Conservation (phyloP, 2,329 filamentous ascomycete species). For the Cyclaneusma minus region DNA sequence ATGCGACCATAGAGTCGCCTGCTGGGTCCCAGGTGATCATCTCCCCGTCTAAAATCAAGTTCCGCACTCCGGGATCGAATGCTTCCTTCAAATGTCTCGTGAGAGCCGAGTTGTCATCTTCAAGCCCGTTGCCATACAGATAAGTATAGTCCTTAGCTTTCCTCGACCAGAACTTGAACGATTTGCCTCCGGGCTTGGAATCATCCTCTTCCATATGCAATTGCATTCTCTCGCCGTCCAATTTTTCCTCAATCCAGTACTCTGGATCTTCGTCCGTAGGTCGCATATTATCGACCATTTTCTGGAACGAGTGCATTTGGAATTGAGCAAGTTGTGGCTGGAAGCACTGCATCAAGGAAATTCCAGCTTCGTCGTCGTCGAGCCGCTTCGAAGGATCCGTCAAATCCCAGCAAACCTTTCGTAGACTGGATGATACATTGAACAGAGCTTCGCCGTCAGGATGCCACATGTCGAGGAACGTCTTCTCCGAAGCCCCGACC, state of each 20-base stretch:
- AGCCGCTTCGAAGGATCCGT: conserved; percentile 58
- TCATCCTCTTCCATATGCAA: conserved; percentile 75
- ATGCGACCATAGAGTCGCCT: conserved; percentile 69
- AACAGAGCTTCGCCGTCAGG: conserved; percentile 65
- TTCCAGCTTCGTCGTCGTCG: conserved; percentile 57
- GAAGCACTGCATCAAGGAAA: conserved; percentile 85
- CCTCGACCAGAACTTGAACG: conserved; percentile 83
- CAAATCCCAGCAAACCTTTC: conserved; percentile 89
- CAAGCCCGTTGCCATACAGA: conserved; percentile 66
- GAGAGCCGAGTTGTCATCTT: conserved; percentile 60
- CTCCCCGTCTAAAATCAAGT: conserved; percentile 86
- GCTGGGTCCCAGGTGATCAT: conserved; percentile 98
- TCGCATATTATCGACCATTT: conserved; percentile 55
- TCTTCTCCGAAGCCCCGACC: conserved; percentile 67
- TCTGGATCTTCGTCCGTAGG: conserved; percentile 53
- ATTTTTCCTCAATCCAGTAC: conserved; percentile 97
- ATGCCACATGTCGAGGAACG: conserved; percentile 70
- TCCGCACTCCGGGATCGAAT: conserved; percentile 64
- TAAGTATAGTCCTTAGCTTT: conserved; percentile 96
- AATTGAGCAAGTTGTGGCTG: conserved; percentile 92
- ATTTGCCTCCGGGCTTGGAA: conserved; percentile 47
- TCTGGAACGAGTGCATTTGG: conserved; percentile 68
- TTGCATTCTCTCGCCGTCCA: conserved; percentile 95
- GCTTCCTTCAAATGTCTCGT: conserved; percentile 67
- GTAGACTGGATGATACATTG: conserved; percentile 78